phyloP scores from a whole-genome alignment of 441 rosid species.

The Adansonia madagascariensis region DNA sequence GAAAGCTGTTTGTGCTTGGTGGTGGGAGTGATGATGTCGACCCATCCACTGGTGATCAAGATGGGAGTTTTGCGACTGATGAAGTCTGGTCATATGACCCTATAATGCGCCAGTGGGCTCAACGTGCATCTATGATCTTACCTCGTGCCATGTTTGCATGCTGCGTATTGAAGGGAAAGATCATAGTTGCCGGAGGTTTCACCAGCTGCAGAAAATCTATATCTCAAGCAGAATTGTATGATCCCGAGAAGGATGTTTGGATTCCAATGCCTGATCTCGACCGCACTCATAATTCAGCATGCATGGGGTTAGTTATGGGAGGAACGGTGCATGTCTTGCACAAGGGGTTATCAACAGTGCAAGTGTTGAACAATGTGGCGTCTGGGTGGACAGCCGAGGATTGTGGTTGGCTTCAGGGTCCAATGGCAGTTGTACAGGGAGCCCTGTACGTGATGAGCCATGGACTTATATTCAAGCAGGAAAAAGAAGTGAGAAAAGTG shows the following conservation, averaged over 20 bases:
- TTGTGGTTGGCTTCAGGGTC: constrained; percentile 82
- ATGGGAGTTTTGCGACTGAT: constrained; percentile 85
- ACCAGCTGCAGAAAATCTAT: constrained; percentile 84
- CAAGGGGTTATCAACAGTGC: constrained; percentile 84
- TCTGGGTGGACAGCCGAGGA: constrained; percentile 75
- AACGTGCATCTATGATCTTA: constrained; percentile 71
- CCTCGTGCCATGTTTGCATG: constrained; percentile 97
- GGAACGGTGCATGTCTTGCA: constrained; percentile 80
- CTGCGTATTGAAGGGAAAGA: constrained; percentile 74
- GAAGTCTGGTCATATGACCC: constrained; percentile 94
- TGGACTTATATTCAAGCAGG: constrained; percentile 63
- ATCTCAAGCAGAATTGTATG: constrained; percentile 87
- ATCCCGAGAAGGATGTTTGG: constrained; percentile 77
- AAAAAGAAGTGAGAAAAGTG: constrained; percentile 51
- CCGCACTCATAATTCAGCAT: constrained; percentile 80
- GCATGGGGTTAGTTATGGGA: constrained; percentile 67
- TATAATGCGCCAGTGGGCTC: constrained; percentile 64
- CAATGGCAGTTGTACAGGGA: constrained; percentile 75
- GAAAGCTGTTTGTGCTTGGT: constrained; percentile 82
- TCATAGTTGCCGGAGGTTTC: constrained; percentile 89
- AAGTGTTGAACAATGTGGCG: constrained; percentile 61
- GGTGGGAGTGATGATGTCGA: constrained; percentile 95
- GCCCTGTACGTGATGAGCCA: constrained; percentile 71
- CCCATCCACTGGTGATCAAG: constrained; percentile 85
- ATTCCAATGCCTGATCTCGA: constrained; percentile 75